Conservation (phyloP, 192 early-diverging fungal genomes). For the Jimgerdemannia flammicorona region DNA sequence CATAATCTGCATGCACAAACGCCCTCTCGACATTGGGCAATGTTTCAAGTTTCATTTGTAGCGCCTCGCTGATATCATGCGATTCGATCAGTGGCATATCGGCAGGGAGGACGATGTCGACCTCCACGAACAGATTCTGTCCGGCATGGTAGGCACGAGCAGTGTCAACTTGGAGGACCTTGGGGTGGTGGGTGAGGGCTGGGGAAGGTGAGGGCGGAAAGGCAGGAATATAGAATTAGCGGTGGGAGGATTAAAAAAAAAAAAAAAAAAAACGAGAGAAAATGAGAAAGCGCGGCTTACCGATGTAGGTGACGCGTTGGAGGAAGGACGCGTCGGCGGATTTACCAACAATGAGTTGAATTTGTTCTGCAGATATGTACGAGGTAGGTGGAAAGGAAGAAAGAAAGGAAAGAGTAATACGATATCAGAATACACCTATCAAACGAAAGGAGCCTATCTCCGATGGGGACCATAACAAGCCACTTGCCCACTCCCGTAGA, state of each 20-base stretch:
- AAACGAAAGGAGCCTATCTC: not conserved
- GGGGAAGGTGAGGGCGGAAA: slow-evolving; percentile 3
- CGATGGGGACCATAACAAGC: no score
- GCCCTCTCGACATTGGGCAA: slow-evolving; percentile 86
- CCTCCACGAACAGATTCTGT: slow-evolving; percentile 87
- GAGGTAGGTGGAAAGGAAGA: not conserved
- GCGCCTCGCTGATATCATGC: slow-evolving; percentile 91
- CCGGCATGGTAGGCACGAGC: slow-evolving; percentile 87
- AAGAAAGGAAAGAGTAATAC: not conserved
- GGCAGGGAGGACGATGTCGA: slow-evolving; percentile 92
- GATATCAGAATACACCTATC: not conserved
- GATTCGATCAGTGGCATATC: slow-evolving; percentile 71
- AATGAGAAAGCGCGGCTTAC: slow-evolving; percentile 15
- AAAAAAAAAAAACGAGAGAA: not conserved
- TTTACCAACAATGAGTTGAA: slow-evolving; percentile 77
- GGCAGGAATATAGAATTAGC: not conserved
- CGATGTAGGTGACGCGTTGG: slow-evolving; percentile 80
- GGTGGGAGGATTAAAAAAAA: slow-evolving; percentile 3
- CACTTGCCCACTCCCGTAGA: no score
- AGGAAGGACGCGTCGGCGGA: slow-evolving; percentile 77
- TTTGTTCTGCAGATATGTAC: slow-evolving; percentile 47
- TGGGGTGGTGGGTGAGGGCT: slow-evolving; percentile 70
- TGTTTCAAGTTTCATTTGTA: slow-evolving; percentile 86
- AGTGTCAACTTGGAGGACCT: slow-evolving; percentile 70
- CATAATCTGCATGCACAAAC: slow-evolving; percentile 95